These are phyloP conservation scores for Nakazawaea populi DNA, from an alignment of 805 yeast species.

Conservation along the genomic window DNA sequence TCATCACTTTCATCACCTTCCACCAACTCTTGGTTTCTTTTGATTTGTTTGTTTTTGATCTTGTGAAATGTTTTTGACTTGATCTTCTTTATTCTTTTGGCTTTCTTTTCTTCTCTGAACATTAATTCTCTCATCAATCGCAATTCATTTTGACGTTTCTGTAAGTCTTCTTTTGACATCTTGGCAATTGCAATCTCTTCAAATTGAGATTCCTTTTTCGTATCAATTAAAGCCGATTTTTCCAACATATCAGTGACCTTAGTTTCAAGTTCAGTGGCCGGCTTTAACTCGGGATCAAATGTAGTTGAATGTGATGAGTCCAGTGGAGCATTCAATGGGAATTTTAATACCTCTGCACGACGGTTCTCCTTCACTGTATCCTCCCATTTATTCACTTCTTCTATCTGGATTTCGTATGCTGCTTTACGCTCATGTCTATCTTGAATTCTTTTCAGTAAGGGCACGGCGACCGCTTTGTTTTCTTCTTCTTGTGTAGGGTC, in stretches of 20 bases:
- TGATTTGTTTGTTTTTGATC: constrained; percentile 77
- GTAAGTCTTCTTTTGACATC: constrained; percentile 73
- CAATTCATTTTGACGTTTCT: constrained; percentile 71
- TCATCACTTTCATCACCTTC: constrained; percentile 50
- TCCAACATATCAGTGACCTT: constrained; percentile 56
- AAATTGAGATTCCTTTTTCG: constrained; percentile 72
- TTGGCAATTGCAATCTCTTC: constrained; percentile 83
- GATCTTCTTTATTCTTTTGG: constrained; percentile 88
- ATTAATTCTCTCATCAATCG: constrained; percentile 91
- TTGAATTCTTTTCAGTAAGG: constrained; percentile 82
- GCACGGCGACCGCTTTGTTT: constrained; percentile 58
- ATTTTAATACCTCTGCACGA: constrained; percentile 77
- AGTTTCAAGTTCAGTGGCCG: constrained; percentile 58
- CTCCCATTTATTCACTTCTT: constrained; percentile 84
- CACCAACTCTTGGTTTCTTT: constrained; percentile 62
- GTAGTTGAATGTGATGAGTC: constrained; percentile 42
- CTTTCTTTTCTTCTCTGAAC: constrained; percentile 91
- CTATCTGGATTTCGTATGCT: constrained; percentile 84
- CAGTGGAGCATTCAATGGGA: constrained; percentile 50
- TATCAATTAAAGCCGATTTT: constrained; percentile 65
- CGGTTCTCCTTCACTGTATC: constrained; percentile 76
- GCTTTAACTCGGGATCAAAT: constrained; percentile 42
- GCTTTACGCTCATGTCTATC: constrained; percentile 81
- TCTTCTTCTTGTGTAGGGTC: constrained; percentile 26
- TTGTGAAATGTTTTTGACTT: constrained; percentile 87